Evolutionary conservation across 2,329 filamentous ascomycete species (phyloP), one percentile per base, ranked within the genome.

Genomic region (Lachnellula hyalina): DNA sequence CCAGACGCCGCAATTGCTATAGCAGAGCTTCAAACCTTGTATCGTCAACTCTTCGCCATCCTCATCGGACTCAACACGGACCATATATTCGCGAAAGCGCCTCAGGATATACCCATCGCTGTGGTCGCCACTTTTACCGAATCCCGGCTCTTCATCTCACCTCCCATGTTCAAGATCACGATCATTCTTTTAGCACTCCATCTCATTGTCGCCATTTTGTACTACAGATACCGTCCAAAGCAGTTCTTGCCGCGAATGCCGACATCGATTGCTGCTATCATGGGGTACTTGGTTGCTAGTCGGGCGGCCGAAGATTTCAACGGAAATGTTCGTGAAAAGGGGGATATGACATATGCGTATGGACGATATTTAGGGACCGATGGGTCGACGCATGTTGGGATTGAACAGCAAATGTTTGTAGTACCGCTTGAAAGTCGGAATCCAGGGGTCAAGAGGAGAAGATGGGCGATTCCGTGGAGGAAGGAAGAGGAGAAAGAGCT

Each of bases 211-310:
- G 73, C 75, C 0, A n/a, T 73, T 0, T 0, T 69, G 0, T 70
- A 82, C 4, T 84, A 82, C 52, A 12, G 65, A 0, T 59, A 67
- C 0, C 60, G 75, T 0, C 72, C 77, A 0, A 70, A 69, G 1
- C 68, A 70, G 2, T 75, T 77, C 19, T 67, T 84, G 0, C 75
- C 79, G 0, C 68, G 77, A 0, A 68, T 84, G 65, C 82, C 81
- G 0, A 79, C 77, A 0, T 77, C 72, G 0, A 68, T 83, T 0
- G 81, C 73, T 0, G 74, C 77, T 0, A 57, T 77, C 0, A 64
- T 83, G 0, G 72, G 75, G 0, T 76, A 76, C 40, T 70, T 80
- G 2, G 75, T 77, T 0, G 74, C 77, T 0, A 81, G 79, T 52
- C 61, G 70, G 0, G 71, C 75, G 0, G 60, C 78, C 0, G 53